Conservation (phyloP, 768 basidiomycete genomes). For the Strobilomyces echinocephalus region DNA sequence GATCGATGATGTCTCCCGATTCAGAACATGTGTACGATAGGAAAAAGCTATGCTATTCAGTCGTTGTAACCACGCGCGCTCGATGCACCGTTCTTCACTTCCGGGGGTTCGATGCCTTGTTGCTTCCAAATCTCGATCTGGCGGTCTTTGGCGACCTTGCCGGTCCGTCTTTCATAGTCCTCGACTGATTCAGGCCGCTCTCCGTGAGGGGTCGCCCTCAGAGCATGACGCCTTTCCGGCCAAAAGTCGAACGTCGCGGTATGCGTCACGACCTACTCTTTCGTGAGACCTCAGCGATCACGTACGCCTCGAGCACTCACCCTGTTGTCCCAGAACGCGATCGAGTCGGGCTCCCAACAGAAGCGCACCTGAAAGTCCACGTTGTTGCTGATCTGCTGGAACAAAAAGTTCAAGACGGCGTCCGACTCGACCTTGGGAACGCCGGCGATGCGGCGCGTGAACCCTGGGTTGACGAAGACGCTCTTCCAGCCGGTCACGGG, state of each 20-base stretch:
- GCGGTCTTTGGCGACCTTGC: conserved; percentile 68
- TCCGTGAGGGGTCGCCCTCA: conserved; percentile 77
- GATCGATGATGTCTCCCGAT: neutral
- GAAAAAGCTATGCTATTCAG: conserved; percentile 26
- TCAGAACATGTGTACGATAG: conserved; percentile 2
- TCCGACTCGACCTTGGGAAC: conserved; percentile 83
- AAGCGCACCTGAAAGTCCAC: conserved; percentile 73
- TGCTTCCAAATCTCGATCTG: conserved; percentile 69
- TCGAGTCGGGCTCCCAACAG: conserved; percentile 69
- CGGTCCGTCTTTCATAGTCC: conserved; percentile 59
- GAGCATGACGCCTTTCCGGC: conserved; percentile 70
- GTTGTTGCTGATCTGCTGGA: conserved; percentile 64
- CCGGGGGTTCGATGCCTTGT: conserved; percentile 48
- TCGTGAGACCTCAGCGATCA: neutral
- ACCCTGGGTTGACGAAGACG: conserved; percentile 79
- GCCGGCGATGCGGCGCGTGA: conserved; percentile 74
- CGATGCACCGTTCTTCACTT: conserved; percentile 25
- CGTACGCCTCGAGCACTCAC: conserved; percentile 32
- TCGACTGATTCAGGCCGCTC: conserved; percentile 73
- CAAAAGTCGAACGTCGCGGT: conserved; percentile 81
- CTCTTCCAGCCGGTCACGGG: conserved; percentile 84
- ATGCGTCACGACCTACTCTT: conserved; percentile 61
- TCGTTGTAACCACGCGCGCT: conserved; percentile 60
- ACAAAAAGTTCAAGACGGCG: conserved; percentile 62
- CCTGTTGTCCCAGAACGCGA: conserved; percentile 88